These are phyloP conservation scores for Gautieria morchelliformis DNA, from an alignment of 768 basidiomycete species.

Conservation along the genomic window DNA sequence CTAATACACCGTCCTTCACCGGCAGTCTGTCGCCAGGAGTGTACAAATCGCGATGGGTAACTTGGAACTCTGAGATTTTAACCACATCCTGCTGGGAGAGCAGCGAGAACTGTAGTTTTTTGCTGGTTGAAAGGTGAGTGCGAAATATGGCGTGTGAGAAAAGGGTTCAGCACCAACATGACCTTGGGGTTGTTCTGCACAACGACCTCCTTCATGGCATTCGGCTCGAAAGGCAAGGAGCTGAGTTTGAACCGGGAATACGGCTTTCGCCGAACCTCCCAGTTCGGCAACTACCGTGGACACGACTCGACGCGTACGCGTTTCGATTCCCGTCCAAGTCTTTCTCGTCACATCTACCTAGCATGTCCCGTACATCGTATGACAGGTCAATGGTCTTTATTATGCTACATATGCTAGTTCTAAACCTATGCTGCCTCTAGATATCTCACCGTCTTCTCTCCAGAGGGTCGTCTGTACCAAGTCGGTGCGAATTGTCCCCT, in stretches of 20 bases:
- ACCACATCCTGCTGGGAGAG: conserved; percentile 94
- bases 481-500: conserved; percentile 57
- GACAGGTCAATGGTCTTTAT: conserved; percentile 51
- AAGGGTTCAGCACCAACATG: conserved; percentile 40
- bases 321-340: neutral
- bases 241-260: no score
- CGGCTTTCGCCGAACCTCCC: no score
- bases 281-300: neutral
- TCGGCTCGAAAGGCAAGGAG: no score
- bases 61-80: conserved; percentile 91
- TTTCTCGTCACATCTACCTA: conserved; percentile 12
- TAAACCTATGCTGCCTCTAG: conserved; percentile 24
- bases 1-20: conserved; percentile 86
- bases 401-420: neutral
- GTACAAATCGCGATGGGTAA: conserved; percentile 88
- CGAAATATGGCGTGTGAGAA: neutral
- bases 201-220: conserved; percentile 69
- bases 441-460: conserved; percentile 95
- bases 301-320: conserved; percentile 7
- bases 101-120: conserved; percentile 92
- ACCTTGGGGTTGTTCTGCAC: conserved; percentile 74
- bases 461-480: conserved; percentile 97
- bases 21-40: conserved; percentile 74
- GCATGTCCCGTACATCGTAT: conserved; percentile 91
- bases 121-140: conserved; percentile 38